Evolutionary conservation across 371 early-diverging fungal genomes (phyloP).

Genomic region (Mucor indicus): DNA sequence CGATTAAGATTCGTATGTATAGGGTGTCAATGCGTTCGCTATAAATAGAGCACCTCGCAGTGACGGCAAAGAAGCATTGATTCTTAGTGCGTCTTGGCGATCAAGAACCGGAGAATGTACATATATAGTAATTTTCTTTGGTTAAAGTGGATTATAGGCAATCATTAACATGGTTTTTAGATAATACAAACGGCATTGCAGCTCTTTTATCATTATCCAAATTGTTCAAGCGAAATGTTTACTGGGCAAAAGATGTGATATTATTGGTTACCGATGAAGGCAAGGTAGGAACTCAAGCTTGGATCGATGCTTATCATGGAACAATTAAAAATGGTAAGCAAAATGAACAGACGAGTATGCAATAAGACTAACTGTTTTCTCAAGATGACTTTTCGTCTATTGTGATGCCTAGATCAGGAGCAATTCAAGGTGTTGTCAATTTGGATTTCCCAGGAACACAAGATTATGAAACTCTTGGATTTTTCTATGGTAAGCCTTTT

Average conservation of each 20-base stretch:
- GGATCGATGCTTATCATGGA: conserved; percentile 93
- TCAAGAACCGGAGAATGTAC: conserved; percentile 54
- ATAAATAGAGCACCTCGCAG: conserved; percentile 81
- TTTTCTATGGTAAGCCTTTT: conserved; percentile 68
- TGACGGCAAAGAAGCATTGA: conserved; percentile 89
- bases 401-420: conserved; percentile 70
- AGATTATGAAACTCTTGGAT: conserved; percentile 70
- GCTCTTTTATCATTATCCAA: conserved; percentile 73
- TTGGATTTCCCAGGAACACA: conserved; percentile 78
- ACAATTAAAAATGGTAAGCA: conserved; percentile 30
- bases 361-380: neutral
- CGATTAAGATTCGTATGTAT: neutral
- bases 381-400: conserved; percentile 25
- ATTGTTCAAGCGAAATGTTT: conserved; percentile 70
- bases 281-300: conserved; percentile 74
- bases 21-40: conserved; percentile 83
- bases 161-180: conserved; percentile 31
- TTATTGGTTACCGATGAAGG: conserved; percentile 81
- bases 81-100: conserved; percentile 78
- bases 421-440: conserved; percentile 85
- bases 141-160: too few species aligned
- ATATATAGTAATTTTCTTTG: neutral
- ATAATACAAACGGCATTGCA: conserved; percentile 75
- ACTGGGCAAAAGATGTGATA: conserved; percentile 93
- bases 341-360: neutral